These are phyloP conservation scores for Adiantum capillusveneris DNA, from an alignment of 75 land plant genomes.

Conservation along the genomic window DNA sequence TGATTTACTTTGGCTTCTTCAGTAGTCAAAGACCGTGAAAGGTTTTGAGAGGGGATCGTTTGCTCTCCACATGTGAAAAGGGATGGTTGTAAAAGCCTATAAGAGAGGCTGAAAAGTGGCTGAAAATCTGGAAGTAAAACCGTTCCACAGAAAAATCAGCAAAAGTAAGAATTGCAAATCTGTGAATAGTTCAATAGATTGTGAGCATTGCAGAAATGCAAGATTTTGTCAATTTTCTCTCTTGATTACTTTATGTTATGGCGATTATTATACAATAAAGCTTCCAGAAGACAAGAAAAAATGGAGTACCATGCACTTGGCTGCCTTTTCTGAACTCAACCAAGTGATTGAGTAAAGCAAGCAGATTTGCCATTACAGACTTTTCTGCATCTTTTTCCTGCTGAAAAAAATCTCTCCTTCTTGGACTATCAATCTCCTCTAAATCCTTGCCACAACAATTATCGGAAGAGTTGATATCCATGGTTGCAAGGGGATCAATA, in stretches of 20 bases:
- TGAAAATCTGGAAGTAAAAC: conserved; percentile 12
- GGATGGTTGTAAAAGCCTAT: conserved; percentile 11
- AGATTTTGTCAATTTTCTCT: no score
- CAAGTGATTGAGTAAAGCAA: conserved; percentile 42
- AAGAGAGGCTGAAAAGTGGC: conserved; percentile 19
- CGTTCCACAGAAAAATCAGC: not conserved
- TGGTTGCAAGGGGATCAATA: no score
- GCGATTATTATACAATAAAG: no score
- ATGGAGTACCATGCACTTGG: conserved; percentile 50
- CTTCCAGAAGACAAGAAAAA: no score
- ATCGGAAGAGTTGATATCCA: no score
- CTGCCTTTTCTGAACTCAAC: conserved; percentile 22
- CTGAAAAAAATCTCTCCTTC: no score
- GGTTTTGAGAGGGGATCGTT: not conserved
- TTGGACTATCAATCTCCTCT: no score
- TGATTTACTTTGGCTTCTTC: conserved; percentile 3
- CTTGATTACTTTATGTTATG: no score
- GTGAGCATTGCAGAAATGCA: no score
- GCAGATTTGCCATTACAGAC: conserved; percentile 9
- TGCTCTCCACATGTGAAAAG: conserved; percentile 1
- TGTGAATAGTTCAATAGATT: no score
- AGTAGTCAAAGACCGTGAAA: not conserved
- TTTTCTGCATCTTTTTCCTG: no score
- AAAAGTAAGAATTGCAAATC: not conserved
- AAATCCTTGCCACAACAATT: no score